Conservation (phyloP, 2,329 filamentous ascomycete species). For the Drechslera avenae region DNA sequence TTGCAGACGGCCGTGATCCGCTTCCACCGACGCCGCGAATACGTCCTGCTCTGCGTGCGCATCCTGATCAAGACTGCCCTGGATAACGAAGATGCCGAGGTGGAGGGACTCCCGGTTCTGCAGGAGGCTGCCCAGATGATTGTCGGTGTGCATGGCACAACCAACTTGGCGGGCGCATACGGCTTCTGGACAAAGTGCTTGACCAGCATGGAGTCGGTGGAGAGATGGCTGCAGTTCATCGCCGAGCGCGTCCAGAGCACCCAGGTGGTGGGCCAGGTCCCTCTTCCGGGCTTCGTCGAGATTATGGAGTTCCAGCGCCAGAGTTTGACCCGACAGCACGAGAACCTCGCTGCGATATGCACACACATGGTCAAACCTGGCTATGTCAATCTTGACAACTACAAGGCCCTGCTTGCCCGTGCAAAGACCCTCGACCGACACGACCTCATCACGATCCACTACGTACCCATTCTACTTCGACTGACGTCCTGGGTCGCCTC, state of each 20-base stretch:
- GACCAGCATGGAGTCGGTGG: constrained; percentile 74
- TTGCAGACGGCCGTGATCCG: constrained; percentile 81
- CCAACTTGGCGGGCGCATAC: constrained; percentile 60
- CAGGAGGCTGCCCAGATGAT: constrained; percentile 45
- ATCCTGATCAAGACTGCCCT: constrained; percentile 74
- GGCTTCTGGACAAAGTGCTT: constrained; percentile 77
- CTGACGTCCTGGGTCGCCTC: constrained; percentile 79
- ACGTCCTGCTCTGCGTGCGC: constrained; percentile 81
- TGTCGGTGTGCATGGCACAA: constrained; percentile 61
- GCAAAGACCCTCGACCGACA: constrained; percentile 77
- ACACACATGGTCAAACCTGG: constrained; percentile 77
- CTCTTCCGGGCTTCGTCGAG: constrained; percentile 70
- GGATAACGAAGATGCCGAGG: constrained; percentile 41
- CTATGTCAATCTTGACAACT: constrained; percentile 72
- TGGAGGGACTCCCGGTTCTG: constrained; percentile 30
- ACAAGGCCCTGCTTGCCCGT: constrained; percentile 70
- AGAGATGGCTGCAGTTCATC: constrained; percentile 75
- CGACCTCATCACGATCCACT: constrained; percentile 75
- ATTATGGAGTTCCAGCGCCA: constrained; percentile 79
- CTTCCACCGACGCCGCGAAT: constrained; percentile 85
- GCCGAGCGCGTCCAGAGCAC: constrained; percentile 77
- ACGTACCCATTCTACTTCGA: constrained; percentile 77
- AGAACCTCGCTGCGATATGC: constrained; percentile 81
- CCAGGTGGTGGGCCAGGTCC: constrained; percentile 71
- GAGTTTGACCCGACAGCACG: constrained; percentile 87